phyloP scores from a whole-genome alignment of 345 rosid species.

The Citrus inodora region DNA sequence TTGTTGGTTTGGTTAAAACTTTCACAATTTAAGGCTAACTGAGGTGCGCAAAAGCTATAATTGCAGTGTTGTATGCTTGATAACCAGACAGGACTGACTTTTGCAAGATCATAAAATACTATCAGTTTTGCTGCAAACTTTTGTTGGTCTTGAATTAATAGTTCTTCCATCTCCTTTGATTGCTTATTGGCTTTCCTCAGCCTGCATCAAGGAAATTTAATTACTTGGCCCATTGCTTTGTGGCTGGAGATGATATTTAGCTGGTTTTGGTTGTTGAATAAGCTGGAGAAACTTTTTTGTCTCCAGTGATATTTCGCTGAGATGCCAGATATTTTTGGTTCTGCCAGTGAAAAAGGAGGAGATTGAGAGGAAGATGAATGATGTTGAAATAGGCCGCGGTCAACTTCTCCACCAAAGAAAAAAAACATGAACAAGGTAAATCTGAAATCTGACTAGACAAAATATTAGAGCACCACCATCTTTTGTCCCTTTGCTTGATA shows the following conservation, averaged over 20 bases:
- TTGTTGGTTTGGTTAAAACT: no score
- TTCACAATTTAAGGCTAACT: no score
- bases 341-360: neutral
- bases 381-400: neutral
- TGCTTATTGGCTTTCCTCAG: neutral
- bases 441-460: neutral
- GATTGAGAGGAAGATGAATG: neutral
- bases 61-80: no score
- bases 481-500: neutral
- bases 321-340: neutral
- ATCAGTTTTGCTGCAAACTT: no score
- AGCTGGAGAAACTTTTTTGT: neutral
- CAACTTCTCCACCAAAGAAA: neutral
- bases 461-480: neutral
- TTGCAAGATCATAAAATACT: no score
- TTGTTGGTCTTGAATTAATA: no score
- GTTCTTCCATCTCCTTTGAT: neutral
- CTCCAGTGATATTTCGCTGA: neutral
- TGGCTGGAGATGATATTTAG: neutral
- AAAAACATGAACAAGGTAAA: neutral
- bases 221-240: neutral
- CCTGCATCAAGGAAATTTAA: neutral
- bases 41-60: no score
- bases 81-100: no score
- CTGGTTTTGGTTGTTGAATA: neutral